A percentile compares a stretch with the other conserved stretches of the same genome.
Conservation (phyloP, 306 rosid genomes). For the Coriaria nepalensis region DNA sequence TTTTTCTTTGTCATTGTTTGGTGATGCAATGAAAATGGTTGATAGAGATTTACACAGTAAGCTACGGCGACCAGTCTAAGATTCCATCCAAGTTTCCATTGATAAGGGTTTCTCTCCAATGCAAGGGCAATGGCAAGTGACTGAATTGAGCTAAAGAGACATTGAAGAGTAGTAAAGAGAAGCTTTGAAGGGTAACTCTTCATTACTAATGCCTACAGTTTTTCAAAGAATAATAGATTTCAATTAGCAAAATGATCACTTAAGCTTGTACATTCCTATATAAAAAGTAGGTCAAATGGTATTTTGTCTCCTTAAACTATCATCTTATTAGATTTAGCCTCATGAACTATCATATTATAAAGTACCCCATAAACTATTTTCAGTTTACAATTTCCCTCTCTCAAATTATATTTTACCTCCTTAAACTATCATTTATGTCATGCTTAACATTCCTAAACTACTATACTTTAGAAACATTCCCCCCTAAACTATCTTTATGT, state of each 20-base stretch:
- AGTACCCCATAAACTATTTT: too few relatives aligned
- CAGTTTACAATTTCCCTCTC: too few relatives aligned
- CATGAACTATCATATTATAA: too few relatives aligned
- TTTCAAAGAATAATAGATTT: neutral
- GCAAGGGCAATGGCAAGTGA: slow-evolving; percentile 51
- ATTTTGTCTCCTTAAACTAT: neutral
- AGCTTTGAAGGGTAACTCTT: slow-evolving; percentile 76
- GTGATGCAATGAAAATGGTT: too few relatives aligned
- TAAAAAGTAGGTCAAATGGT: neutral
- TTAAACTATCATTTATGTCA: too few relatives aligned
- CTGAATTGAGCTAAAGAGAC: slow-evolving; percentile 59
- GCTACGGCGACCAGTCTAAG: slow-evolving; percentile 53
- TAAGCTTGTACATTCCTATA: too few relatives aligned
- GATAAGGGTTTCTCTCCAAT: slow-evolving; percentile 44
- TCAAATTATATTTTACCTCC: too few relatives aligned
- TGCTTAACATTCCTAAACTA: too few relatives aligned
- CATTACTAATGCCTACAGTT: slow-evolving; percentile 35
- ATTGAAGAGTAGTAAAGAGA: slow-evolving; percentile 60
- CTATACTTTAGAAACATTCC: too few relatives aligned
- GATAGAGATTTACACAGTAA: slow-evolving; percentile 41
- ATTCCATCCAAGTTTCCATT: slow-evolving; percentile 75
- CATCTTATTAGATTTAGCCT: neutral
- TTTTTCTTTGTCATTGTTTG: too few relatives aligned
- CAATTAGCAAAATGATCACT: neutral
- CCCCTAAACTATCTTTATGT: too few relatives aligned